Conservation (phyloP, 495 filamentous ascomycete genomes). For the Aspergillus carlsbadensis region DNA sequence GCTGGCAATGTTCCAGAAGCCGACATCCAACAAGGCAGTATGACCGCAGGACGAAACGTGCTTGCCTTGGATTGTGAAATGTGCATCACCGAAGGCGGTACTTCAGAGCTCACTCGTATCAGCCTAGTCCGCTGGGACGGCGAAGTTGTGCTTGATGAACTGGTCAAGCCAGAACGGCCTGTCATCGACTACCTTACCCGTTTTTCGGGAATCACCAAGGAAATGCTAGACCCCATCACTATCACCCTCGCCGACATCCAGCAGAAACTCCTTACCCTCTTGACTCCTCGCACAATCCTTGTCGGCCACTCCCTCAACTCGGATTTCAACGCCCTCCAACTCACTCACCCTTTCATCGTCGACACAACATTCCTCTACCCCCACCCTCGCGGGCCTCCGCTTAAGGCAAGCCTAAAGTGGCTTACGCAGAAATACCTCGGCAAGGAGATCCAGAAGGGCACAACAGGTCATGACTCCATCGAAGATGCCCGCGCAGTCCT, state of each 20-base stretch:
- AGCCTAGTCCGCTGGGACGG: constrained; percentile 86
- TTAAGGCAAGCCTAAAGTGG: constrained; percentile 77
- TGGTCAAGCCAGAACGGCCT: constrained; percentile 83
- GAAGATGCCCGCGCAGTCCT: constrained; percentile 90
- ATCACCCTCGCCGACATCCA: constrained; percentile 88
- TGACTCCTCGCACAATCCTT: constrained; percentile 75
- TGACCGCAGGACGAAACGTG: constrained; percentile 80
- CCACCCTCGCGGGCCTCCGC: constrained; percentile 71
- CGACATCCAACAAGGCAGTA: constrained; percentile 74
- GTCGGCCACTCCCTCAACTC: constrained; percentile 91
- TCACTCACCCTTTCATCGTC: constrained; percentile 89
- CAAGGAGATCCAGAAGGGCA: constrained; percentile 82
- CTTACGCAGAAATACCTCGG: constrained; percentile 76
- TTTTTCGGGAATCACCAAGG: constrained; percentile 85
- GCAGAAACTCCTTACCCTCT: constrained; percentile 63
- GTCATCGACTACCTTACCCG: constrained; percentile 89
- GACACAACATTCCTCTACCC: constrained; percentile 87
- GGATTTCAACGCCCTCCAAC: constrained; percentile 76
- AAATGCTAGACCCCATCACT: constrained; percentile 74
- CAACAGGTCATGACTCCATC: constrained; percentile 80
- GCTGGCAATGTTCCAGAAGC: constrained; percentile 64
- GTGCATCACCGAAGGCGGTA: constrained; percentile 75
- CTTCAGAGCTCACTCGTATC: constrained; percentile 81
- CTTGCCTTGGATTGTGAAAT: constrained; percentile 94
- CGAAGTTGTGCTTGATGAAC: constrained; percentile 75